Evolutionary conservation across 2,329 filamentous ascomycete genomes (phyloP), one percentile per base, ranked within the genome.

Genomic region (Diaporthe vaccinii): DNA sequence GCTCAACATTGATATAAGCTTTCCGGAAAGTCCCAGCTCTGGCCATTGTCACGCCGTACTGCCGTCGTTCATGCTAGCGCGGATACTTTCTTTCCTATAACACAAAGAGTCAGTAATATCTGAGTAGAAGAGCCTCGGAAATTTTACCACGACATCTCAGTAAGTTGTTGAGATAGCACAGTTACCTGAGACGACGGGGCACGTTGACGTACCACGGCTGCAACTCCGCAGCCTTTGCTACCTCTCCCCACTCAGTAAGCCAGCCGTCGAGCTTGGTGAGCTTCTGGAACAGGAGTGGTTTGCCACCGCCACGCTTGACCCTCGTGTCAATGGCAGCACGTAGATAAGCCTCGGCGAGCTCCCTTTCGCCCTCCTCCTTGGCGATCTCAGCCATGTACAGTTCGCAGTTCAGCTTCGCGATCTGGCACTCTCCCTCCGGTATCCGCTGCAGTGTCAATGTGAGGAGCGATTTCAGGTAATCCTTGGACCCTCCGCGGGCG

Each of bases 1-100:
- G 65, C 72, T 80, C 9, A 79, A 79, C 71, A 79, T 78, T 0
- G 77, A 81, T 31, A 46, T 41, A 15, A 20, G 10, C 25, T 41
- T 10, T 6, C 4, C 4, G 34, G 14, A 10, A n/a, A 17, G 5
- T 31, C 15, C 2, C 22, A 12, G 28, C 9, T 28, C 8, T 10
- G 34, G 49, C 17, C 65, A 25, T 39, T 6, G 0, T 68, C 46
- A 68, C 15, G 6, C 46, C 14, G 46, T 25, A 25, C 8, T 41
- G 49, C 14, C 17, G 2, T 69, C 49, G 49, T 53, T 55, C 34
- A 69, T 55, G 49, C 65, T 69, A 41, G 65, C 65, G 17, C 34
- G 34, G 14, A 69, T n/a, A 20, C 65, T 69, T 51, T 69, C 65
- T 31, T 69, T 69, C 65, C 65, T 69, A 20, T 1, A 17, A 17